Percentiles rank a stretch among this genome's conserved stretches.
Evolutionary conservation across 306 rosid species (phyloP).

Genomic region (Herpetospermum pedunculosum): DNA sequence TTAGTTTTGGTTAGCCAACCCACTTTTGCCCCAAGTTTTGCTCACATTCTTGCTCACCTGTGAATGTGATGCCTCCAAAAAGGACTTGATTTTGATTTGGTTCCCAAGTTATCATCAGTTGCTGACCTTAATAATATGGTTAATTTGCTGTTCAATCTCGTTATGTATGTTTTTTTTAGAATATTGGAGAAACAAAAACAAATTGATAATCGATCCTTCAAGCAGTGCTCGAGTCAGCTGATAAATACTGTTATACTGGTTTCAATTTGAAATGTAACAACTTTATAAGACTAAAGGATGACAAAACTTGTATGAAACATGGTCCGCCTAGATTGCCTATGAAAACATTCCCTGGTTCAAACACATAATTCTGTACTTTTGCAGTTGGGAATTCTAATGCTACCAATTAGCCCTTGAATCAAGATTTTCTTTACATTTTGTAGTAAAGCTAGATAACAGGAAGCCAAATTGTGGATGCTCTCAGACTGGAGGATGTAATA

Average conservation of each 20-base stretch:
- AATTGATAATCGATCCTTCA: background rate
- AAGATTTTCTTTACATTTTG: constrained; percentile 1
- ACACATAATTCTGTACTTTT: background rate
- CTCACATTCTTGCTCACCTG: too few relatives aligned
- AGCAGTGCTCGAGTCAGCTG: background rate
- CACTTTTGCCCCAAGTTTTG: background rate
- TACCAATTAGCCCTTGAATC: background rate
- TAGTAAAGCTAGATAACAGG: constrained; percentile 1
- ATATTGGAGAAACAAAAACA: background rate
- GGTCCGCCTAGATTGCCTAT: background rate
- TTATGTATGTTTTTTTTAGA: background rate
- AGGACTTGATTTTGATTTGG: background rate
- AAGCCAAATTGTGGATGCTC: background rate
- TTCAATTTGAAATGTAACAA: background rate
- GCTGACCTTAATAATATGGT: background rate
- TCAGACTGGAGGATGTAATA: background rate
- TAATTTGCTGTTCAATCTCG: background rate
- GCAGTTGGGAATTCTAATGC: background rate
- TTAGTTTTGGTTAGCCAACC: background rate
- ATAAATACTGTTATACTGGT: background rate
- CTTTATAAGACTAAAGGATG: background rate
- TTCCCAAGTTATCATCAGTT: background rate
- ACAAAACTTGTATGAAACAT: constrained; percentile 1
- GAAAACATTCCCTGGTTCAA: background rate
- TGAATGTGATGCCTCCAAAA: background rate